These are phyloP conservation scores for Apiospora pterosperma DNA, from an alignment of 2,329 filamentous ascomycete genomes.

Conservation along the genomic window DNA sequence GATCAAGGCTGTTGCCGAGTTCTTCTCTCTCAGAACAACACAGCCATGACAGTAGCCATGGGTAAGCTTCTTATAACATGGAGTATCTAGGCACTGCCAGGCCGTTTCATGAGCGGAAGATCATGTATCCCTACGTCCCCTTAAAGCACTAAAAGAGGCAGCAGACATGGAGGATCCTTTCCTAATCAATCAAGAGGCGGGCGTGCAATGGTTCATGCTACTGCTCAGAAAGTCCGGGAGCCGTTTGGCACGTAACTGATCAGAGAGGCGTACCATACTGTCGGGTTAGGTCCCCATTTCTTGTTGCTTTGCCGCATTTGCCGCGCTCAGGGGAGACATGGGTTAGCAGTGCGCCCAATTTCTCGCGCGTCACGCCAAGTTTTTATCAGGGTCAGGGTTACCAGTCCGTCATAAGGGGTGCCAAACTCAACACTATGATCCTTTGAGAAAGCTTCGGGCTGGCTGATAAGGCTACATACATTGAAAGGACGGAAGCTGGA, in stretches of 20 bases:
- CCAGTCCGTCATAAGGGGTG: no score
- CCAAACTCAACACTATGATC: no score
- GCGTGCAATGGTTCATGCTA: background rate
- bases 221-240: no score
- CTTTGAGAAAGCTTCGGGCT: no score
- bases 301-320: background rate
- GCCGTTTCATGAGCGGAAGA: background rate
- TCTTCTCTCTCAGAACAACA: background rate
- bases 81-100: background rate
- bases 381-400: no score
- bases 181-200: background rate
- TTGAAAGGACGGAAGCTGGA: no score
- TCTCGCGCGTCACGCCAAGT: no score
- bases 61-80: background rate
- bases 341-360: no score
- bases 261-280: background rate
- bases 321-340: background rate
- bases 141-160: background rate
- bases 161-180: background rate
- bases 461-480: no score
- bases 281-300: background rate
- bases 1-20: background rate
- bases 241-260: no score
- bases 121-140: background rate
- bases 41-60: background rate